Evolutionary conservation across 2,329 filamentous ascomycete species (phyloP).

Genomic region (Fusarium algeriense): DNA sequence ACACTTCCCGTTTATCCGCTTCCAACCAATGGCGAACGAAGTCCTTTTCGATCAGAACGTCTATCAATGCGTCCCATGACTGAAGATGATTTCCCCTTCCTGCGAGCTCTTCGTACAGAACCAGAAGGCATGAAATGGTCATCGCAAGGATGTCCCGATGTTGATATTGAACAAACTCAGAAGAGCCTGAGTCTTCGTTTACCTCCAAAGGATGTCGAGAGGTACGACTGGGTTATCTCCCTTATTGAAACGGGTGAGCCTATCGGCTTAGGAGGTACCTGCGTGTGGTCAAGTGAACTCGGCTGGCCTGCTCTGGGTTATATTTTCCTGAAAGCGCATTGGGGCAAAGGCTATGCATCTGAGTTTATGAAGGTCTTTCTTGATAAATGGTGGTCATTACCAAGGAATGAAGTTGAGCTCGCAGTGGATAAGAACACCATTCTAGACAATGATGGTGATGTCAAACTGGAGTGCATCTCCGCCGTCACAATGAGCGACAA

Average conservation of each 20-base stretch:
- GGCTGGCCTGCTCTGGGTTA: conserved; percentile 73
- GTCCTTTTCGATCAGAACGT: conserved; percentile 62
- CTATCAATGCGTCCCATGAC: conserved; percentile 66
- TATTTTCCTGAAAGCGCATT: conserved; percentile 64
- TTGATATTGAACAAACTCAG: conserved; percentile 58
- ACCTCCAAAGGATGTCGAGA: conserved; percentile 62
- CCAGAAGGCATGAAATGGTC: conserved; percentile 74
- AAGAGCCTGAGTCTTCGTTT: conserved; percentile 56
- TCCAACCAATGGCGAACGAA: conserved; percentile 55
- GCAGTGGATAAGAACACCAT: conserved; percentile 57
- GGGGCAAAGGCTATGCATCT: conserved; percentile 69
- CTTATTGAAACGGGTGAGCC: conserved; percentile 61
- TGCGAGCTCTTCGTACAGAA: conserved; percentile 67
- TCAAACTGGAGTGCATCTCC: conserved; percentile 57
- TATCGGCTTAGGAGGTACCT: conserved; percentile 63
- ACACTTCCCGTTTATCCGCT: conserved; percentile 59
- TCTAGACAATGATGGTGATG: conserved; percentile 42
- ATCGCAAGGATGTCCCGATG: conserved; percentile 56
- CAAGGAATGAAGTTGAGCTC: conserved; percentile 59
- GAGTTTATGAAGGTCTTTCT: conserved; percentile 66
- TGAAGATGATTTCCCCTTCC: conserved; percentile 62
- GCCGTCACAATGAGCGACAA: conserved; percentile 65
- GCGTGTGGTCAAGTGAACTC: conserved; percentile 50
- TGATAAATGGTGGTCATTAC: conserved; percentile 62
- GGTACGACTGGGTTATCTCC: conserved; percentile 69